phyloP scores from a whole-genome alignment of 371 early-diverging fungal genomes.

The Syncephalastrum racemosum region DNA sequence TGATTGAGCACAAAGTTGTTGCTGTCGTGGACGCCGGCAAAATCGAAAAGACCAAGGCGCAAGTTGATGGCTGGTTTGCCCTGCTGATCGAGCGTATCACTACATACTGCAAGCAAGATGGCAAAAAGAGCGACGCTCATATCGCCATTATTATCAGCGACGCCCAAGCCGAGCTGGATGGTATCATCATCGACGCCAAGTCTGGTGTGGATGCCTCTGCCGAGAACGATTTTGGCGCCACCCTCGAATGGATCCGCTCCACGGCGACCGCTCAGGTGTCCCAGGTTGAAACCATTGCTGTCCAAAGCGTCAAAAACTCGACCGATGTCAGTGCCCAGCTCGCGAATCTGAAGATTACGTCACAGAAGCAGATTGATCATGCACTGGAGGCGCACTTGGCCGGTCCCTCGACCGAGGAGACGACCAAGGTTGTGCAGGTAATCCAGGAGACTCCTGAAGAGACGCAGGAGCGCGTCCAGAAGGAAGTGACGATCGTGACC shows the following conservation, averaged over 20 bases:
- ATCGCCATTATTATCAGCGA: slow-evolving; percentile 10
- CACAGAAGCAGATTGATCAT: slow-evolving; percentile 29
- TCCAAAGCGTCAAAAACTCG: slow-evolving; percentile 7
- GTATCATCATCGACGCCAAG: slow-evolving; percentile 10
- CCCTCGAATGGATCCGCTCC: slow-evolving; percentile 12
- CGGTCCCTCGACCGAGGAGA: slow-evolving; percentile 7
- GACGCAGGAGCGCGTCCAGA: slow-evolving; percentile 25
- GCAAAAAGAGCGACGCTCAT: slow-evolving; percentile 7
- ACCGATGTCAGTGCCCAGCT: slow-evolving; percentile 33
- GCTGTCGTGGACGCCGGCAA: slow-evolving; percentile 8
- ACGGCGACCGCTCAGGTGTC: slow-evolving; percentile 10
- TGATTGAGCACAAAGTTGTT: background rate
- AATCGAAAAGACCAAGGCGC: slow-evolving; percentile 10
- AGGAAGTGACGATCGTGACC: slow-evolving; percentile 29
- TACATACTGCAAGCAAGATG: slow-evolving; percentile 15
- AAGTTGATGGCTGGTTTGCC: slow-evolving; percentile 11
- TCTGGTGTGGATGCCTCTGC: slow-evolving; percentile 1
- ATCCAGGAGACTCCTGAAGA: slow-evolving; percentile 30
- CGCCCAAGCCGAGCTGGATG: slow-evolving; percentile 11
- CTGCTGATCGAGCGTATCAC: slow-evolving; percentile 13
- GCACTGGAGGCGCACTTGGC: slow-evolving; percentile 31
- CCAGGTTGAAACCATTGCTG: slow-evolving; percentile 10
- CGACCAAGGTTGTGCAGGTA: slow-evolving; percentile 21
- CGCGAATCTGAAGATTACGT: slow-evolving; percentile 25
- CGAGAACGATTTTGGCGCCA: slow-evolving; percentile 7